These are phyloP conservation scores for Handroanthus guayacan DNA, from an alignment of 257 asterid genomes.

Conservation along the genomic window DNA sequence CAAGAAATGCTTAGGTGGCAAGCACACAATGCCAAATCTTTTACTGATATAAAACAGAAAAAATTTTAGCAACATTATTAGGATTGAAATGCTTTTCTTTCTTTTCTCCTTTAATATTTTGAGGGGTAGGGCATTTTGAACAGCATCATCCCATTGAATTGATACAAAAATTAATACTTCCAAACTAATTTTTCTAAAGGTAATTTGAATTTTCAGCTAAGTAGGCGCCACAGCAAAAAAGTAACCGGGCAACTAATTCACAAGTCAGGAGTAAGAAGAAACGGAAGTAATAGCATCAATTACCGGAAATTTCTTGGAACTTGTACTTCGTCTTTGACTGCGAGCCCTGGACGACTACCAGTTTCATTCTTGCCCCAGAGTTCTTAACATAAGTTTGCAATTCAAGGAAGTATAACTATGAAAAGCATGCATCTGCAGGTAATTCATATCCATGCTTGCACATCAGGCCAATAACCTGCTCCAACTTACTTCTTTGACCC, in stretches of 20 bases:
- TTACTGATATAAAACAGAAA: neutral
- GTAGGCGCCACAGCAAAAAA: neutral
- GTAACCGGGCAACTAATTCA: neutral
- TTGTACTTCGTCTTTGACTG: conserved; percentile 22
- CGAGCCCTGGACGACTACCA: conserved; percentile 24
- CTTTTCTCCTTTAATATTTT: neutral
- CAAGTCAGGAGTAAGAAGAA: neutral
- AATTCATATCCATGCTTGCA: conserved; percentile 65
- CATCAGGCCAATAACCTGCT: conserved; percentile 72
- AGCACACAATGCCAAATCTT: neutral
- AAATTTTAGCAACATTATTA: neutral
- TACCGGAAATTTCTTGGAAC: conserved; percentile 42
- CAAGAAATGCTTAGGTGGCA: neutral
- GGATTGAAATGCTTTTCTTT: neutral
- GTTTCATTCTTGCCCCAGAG: conserved; percentile 35
- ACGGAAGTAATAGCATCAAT: conserved; percentile 10
- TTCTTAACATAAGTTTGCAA: conserved; percentile 20
- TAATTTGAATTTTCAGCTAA: neutral
- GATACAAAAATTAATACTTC: neutral
- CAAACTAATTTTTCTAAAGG: neutral
- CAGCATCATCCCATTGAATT: neutral
- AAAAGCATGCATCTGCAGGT: conserved; percentile 40
- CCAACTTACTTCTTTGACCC: conserved; percentile 62
- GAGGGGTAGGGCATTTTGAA: neutral
- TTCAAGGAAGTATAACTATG: conserved; percentile 14